These are phyloP conservation scores for Durusdinium trenchii DNA, from an alignment of 73 alveolate genomes.

Conservation along the genomic window DNA sequence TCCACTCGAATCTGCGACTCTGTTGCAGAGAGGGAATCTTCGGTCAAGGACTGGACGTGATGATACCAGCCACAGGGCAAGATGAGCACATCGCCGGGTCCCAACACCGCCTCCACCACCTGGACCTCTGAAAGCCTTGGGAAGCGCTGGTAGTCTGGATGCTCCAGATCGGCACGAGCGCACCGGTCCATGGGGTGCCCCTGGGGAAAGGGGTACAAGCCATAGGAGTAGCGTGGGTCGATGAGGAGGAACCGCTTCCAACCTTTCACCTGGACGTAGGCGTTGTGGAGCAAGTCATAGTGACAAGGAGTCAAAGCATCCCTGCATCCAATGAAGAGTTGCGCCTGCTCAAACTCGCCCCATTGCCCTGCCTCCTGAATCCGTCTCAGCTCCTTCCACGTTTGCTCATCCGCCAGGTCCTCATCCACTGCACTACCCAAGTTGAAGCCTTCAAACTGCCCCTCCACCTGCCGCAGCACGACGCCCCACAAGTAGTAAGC, in stretches of 20 bases:
- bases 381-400: conserved; percentile 34
- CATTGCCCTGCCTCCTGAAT: conserved; percentile 30
- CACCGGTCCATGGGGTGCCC: conserved; percentile 93
- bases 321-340: conserved; percentile 59
- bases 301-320: conserved; percentile 70
- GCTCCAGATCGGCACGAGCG: conserved; percentile 59
- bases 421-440: conserved; percentile 63
- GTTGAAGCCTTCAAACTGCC: conserved; percentile 65
- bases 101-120: conserved; percentile 56
- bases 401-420: conserved; percentile 52
- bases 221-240: conserved; percentile 36
- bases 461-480: conserved; percentile 4
- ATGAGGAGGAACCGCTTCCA: conserved; percentile 86
- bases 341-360: conserved; percentile 81
- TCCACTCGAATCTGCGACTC: too few species aligned
- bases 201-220: conserved; percentile 67
- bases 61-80: conserved; percentile 82
- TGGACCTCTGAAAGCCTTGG: conserved; percentile 26
- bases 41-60: conserved; percentile 77
- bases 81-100: conserved; percentile 65
- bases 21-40: conserved; percentile 55
- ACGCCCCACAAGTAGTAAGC: conserved; percentile 90
- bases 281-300: conserved; percentile 63
- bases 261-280: conserved; percentile 71
- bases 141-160: conserved; percentile 40